A percentile compares a stretch with the other conserved stretches of the same genome.
Evolutionary conservation across 495 filamentous ascomycete genomes (phyloP).

Genomic region (Neurospora sp.): DNA sequence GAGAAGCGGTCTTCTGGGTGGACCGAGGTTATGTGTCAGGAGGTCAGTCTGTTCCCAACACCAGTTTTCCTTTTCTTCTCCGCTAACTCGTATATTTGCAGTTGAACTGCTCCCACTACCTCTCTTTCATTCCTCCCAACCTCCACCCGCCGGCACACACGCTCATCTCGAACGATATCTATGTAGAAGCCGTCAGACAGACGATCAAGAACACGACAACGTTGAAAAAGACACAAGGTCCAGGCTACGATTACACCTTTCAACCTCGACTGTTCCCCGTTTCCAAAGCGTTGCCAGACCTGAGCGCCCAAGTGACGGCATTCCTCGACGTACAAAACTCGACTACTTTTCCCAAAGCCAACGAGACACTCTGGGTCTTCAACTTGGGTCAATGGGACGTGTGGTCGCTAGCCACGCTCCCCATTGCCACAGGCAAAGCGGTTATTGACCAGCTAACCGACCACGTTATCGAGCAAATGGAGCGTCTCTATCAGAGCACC

Average conservation of each 20-base stretch:
- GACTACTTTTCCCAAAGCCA: slow-evolving; percentile 5
- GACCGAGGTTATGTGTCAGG: slow-evolving; percentile 19
- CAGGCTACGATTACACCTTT: slow-evolving; percentile 27
- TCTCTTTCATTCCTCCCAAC: slow-evolving; percentile 21
- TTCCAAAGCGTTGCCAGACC: slow-evolving; percentile 20
- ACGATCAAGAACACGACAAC: slow-evolving; percentile 2
- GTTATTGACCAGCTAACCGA: slow-evolving; percentile 19
- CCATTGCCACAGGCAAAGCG: slow-evolving; percentile 19
- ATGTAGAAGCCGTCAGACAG: slow-evolving; percentile 16
- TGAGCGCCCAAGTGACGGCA: slow-evolving; percentile 28
- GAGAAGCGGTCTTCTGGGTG: slow-evolving; percentile 9
- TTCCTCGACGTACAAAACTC: slow-evolving; percentile 26
- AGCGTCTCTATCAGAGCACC: slow-evolving; percentile 30
- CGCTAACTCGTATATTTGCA: slow-evolving; percentile 19
- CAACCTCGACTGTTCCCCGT: slow-evolving; percentile 23
- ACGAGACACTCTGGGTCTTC: slow-evolving; percentile 36
- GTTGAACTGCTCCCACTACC: slow-evolving; percentile 24
- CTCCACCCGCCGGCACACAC: slow-evolving; percentile 11
- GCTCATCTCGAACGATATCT: slow-evolving; percentile 23
- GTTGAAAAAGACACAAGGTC: slow-evolving; percentile 4
- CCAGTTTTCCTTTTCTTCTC: neutral
- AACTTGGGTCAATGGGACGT: slow-evolving; percentile 40
- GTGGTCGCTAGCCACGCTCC: slow-evolving; percentile 33
- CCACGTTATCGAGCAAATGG: slow-evolving; percentile 30
- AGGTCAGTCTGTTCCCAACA: slow-evolving; percentile 5